Base-by-base conservation (phyloP, 2,329 filamentous ascomycete species). In the Venturia aucupariae region DNA sequence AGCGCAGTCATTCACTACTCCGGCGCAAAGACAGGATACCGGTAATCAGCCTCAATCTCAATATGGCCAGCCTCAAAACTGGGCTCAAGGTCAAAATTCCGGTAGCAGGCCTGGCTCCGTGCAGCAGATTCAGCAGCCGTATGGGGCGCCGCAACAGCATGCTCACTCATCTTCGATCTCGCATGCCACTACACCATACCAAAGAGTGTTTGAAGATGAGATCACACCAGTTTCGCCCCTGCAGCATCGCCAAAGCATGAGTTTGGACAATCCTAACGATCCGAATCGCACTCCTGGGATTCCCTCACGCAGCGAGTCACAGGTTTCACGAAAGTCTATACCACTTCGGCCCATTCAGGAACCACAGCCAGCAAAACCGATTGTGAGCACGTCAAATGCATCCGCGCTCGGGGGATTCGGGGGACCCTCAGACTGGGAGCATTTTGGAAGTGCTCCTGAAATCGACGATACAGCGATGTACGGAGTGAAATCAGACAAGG, bases 401-500 rank as follows among this genome's bases (percentile, higher is more conserved):
- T 65, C 51, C 35, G 64, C 54, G 10, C 51, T 65, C 15, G 51
- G 61, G 4, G 64, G 55, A 32, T 67, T 51, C 57, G 65, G 60
- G 19, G 65, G 59, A 19, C 64, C 65, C 4, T 67, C 65, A 22
- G 65, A 67, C 38, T 67, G 66, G 66, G 61, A 65, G 41, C 62
- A 65, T 24, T 66, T 67, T 35, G 66, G 62, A 10, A 67, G 60
- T 7, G 68, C 64, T 8, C 71, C 70, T n/a, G 74, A 75, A 54
- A 70, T 75, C 41, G 74, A 75, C 44, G 74, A 75, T 51, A 73
- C 73, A 41, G 73, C 72, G 10, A 51, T 73, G 7, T 75, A 73
- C 24, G 63, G 57, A 17, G 55, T 46, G 10, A 60, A 64, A 57
- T 55, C 27, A 24, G 62, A 64, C 48, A 22, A 22, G 13, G 38